A percentile compares a stretch with the other conserved stretches of the same genome.
Conservation (phyloP, 495 filamentous ascomycete genomes). For the Pseudoneurospora amorphoporcata region DNA sequence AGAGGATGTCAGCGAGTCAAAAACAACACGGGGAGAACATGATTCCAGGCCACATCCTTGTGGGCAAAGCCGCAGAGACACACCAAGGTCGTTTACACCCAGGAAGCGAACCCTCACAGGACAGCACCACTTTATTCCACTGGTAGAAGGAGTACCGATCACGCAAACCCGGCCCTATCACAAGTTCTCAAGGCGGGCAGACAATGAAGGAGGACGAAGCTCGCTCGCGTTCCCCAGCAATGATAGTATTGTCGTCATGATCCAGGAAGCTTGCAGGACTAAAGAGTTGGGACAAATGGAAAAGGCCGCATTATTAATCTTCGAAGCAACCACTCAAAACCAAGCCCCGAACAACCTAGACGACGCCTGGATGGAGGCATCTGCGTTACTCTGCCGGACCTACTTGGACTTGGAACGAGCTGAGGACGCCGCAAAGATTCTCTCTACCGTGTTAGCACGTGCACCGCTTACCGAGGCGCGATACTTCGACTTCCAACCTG, state of each 20-base stretch:
- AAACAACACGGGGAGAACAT: background rate
- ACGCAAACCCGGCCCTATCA: background rate
- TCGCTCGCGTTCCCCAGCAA: conserved; percentile 4
- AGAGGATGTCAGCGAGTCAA: background rate
- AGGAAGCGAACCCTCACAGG: background rate
- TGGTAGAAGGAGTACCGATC: background rate
- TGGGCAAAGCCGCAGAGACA: background rate
- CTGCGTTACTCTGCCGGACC: conserved; percentile 25
- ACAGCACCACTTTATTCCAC: background rate
- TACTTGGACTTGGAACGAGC: conserved; percentile 19
- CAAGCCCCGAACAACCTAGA: conserved; percentile 10
- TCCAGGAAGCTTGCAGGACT: conserved; percentile 12
- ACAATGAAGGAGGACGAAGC: conserved; percentile 1
- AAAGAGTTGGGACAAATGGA: conserved; percentile 10
- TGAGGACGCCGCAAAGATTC: conserved; percentile 23
- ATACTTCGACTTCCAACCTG: conserved; percentile 25
- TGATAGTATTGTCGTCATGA: conserved; percentile 6
- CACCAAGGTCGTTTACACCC: background rate
- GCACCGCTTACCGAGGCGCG: conserved; percentile 23
- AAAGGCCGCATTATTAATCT: conserved; percentile 14
- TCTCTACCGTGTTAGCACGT: conserved; percentile 14
- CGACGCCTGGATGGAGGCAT: conserved; percentile 22
- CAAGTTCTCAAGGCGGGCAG: background rate
- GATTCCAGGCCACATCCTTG: background rate
- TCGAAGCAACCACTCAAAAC: conserved; percentile 8